phyloP scores from a whole-genome alignment of 2,329 filamentous ascomycete genomes.

The Botrytis byssoidea region DNA sequence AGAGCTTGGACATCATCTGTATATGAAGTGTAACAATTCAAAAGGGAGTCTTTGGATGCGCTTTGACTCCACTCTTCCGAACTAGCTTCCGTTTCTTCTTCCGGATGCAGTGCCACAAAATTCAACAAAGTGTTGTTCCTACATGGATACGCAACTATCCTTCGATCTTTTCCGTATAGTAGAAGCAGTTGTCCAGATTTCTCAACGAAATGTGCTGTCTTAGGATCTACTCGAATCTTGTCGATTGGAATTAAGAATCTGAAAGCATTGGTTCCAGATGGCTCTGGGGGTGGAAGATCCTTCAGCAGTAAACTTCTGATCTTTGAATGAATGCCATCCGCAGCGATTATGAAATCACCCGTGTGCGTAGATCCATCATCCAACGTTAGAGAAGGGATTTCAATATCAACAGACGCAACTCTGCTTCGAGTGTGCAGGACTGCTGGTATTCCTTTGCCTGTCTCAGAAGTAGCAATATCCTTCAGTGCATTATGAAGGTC shows the following conservation, averaged over 20 bases:
- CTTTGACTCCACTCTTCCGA: conserved; percentile 44
- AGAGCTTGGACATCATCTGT: conserved; percentile 43
- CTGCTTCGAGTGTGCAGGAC: conserved; percentile 44
- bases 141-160: conserved; percentile 51
- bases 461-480: conserved; percentile 41
- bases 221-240: conserved; percentile 39
- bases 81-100: conserved; percentile 46
- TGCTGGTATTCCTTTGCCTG: conserved; percentile 42
- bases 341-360: conserved; percentile 54
- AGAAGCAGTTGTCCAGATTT: conserved; percentile 40
- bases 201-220: conserved; percentile 39
- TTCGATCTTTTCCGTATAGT: conserved; percentile 44
- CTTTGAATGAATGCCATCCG: conserved; percentile 48
- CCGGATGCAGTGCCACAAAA: conserved; percentile 52
- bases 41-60: conserved; percentile 41
- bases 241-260: conserved; percentile 31
- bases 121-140: conserved; percentile 47
- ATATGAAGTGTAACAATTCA: conserved; percentile 46
- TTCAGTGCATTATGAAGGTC: conserved; percentile 54
- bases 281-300: neutral
- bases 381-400: conserved; percentile 45
- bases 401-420: conserved; percentile 46
- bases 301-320: neutral
- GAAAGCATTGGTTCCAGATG: conserved; percentile 31
- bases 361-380: conserved; percentile 45